These are phyloP conservation scores for Bombardia bombarda DNA, from an alignment of 495 filamentous ascomycete genomes.

Conservation along the genomic window DNA sequence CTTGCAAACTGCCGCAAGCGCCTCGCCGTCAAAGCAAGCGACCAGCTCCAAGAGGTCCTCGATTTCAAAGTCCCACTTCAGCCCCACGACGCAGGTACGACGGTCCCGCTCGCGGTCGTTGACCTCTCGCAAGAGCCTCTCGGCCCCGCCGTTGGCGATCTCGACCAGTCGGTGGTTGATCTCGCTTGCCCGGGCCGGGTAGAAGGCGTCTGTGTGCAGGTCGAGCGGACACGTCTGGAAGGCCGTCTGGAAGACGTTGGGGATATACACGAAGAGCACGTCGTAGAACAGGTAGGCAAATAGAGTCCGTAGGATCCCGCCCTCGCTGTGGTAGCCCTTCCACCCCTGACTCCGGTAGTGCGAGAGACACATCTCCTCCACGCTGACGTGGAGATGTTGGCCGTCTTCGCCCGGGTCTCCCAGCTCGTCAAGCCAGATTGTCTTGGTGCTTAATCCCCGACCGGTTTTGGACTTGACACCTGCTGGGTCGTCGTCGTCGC, in stretches of 20 bases:
- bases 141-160: constrained; percentile 69
- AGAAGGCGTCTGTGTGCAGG: constrained; percentile 90
- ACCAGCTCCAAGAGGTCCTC: constrained; percentile 78
- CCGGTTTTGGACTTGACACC: constrained; percentile 29
- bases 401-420: constrained; percentile 62
- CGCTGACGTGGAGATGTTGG: constrained; percentile 29
- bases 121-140: constrained; percentile 56
- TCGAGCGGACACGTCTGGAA: constrained; percentile 93
- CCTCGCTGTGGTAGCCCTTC: constrained; percentile 93
- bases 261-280: constrained; percentile 85
- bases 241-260: constrained; percentile 92
- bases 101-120: constrained; percentile 56
- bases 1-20: constrained; percentile 76
- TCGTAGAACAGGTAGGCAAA: constrained; percentile 93
- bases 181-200: constrained; percentile 71
- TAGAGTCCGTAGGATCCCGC: constrained; percentile 80
- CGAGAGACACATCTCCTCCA: constrained; percentile 89
- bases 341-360: constrained; percentile 76
- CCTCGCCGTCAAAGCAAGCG: constrained; percentile 69
- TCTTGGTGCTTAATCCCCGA: constrained; percentile 56
- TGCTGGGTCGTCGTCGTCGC: constrained; percentile 40
- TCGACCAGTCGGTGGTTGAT: constrained; percentile 84
- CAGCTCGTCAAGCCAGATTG: constrained; percentile 74
- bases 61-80: constrained; percentile 82
- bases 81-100: constrained; percentile 75